A percentile compares a stretch with the other conserved stretches of the same genome.
phyloP scores from a whole-genome alignment of 139 green algal genomes.

The Closterium sp. region DNA sequence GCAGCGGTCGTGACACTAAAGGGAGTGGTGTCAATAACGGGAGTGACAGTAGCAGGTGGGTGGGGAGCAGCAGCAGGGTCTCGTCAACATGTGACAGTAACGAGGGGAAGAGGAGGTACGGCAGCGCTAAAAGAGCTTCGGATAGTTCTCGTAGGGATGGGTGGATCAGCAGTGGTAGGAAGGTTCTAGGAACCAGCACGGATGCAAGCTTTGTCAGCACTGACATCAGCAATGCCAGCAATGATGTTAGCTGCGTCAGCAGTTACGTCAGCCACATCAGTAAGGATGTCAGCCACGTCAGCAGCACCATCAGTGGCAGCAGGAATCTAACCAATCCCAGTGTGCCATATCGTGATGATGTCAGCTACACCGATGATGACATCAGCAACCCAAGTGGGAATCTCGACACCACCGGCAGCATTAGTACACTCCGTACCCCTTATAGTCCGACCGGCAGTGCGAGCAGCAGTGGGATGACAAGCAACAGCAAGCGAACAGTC shows the following conservation, averaged over 20 bases:
- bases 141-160: neutral
- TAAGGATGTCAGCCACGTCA: neutral
- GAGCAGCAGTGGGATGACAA: neutral
- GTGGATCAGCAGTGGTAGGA: neutral
- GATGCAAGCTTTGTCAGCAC: neutral
- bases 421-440: neutral
- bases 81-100: neutral
- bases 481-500: neutral
- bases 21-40: neutral
- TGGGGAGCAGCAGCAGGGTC: no score
- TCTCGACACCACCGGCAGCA: neutral
- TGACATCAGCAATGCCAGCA: neutral
- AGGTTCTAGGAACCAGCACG: neutral
- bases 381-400: neutral
- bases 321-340: neutral
- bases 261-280: neutral
- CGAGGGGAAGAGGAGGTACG: neutral
- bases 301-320: neutral
- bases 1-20: neutral
- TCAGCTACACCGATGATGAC: neutral
- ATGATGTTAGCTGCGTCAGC: neutral
- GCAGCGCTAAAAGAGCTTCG: neutral
- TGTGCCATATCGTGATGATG: neutral
- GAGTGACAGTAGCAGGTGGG: no score
- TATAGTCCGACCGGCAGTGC: neutral